Evolutionary conservation across 2,329 filamentous ascomycete genomes (phyloP).

Genomic region (Aurifilum marmelostoma): DNA sequence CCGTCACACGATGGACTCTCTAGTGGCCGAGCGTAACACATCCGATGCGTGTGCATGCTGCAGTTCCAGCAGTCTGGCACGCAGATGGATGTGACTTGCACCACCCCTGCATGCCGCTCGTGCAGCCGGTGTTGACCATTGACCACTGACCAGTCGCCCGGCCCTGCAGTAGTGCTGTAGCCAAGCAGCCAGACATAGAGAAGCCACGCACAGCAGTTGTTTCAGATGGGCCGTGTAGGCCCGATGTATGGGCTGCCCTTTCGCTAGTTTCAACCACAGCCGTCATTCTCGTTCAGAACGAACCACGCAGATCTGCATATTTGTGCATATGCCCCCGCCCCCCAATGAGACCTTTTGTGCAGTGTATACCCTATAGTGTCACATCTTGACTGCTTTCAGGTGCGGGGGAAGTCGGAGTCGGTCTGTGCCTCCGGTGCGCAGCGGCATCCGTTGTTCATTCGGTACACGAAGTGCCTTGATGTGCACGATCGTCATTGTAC

Average conservation of each 20-base stretch:
- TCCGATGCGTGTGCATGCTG: constrained; percentile 20
- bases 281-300: neutral
- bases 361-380: neutral
- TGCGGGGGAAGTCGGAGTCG: neutral
- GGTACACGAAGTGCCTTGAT: neutral
- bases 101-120: constrained; percentile 24
- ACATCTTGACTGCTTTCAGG: neutral
- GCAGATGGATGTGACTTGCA: constrained; percentile 21
- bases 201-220: constrained; percentile 22
- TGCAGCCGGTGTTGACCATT: constrained; percentile 5
- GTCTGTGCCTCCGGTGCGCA: constrained; percentile 10
- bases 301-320: neutral
- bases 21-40: constrained; percentile 5
- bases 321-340: neutral
- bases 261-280: constrained; percentile 5
- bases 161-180: constrained; percentile 29
- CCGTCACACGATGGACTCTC: neutral
- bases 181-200: constrained; percentile 17
- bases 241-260: constrained; percentile 5
- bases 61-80: constrained; percentile 26
- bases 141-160: constrained; percentile 19
- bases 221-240: constrained; percentile 17
- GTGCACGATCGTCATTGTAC: neutral
- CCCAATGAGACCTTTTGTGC: neutral
- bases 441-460: neutral